Evolutionary conservation across 352 stramenopile genomes (phyloP), one percentile per base, ranked within the genome.

Genomic region (Pythium dissotocum): DNA sequence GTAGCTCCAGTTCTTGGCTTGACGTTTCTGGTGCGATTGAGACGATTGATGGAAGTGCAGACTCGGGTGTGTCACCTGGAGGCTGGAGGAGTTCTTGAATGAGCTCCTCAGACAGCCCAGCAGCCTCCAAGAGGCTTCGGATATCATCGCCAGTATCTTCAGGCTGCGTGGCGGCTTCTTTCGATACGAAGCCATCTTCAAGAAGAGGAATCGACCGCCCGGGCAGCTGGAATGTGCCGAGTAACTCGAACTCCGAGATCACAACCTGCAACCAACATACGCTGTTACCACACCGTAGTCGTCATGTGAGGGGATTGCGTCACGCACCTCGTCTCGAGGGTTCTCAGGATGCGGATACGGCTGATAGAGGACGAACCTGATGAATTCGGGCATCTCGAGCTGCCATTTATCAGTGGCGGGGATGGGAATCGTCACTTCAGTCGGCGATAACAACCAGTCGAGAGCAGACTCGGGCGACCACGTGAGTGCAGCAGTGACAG

Each of bases 391-490:
- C 13, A 24, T 55, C 10, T 21, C 35, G 16, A 26, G 30, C 13
- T 26, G 36, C 26, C 6, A 24, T 6, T 38, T 60, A 6, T 54
- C 26, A 48, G 2, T n/a, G 26, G 16, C 24, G 14, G 3, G 12
- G n/a, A 66, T 28, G 3, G 53, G 53, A 51, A 65, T 36, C 49
- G 21, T 32, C 0, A 67, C 33, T 32, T 63, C 58, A 9, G 66
- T 68, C 2, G 53, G 6, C 26, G 35, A 14, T 16, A 71, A n/a
- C 1, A 55, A 42, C 57, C 58, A 54, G 48, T 18, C 9, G 2
- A 75, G 54, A 8, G 51, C 58, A 21, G 69, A 75, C 28, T 75
- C 57, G 1, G 69, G 69, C 14, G 69, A 60, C 69, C 63, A 75
- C 6, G 24, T 1, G 2, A 69, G n/a, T n/a, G 51, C 26, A 24